Evolutionary conservation across 2,329 filamentous ascomycete genomes (phyloP).

Genomic region (Alternaria triticina): DNA sequence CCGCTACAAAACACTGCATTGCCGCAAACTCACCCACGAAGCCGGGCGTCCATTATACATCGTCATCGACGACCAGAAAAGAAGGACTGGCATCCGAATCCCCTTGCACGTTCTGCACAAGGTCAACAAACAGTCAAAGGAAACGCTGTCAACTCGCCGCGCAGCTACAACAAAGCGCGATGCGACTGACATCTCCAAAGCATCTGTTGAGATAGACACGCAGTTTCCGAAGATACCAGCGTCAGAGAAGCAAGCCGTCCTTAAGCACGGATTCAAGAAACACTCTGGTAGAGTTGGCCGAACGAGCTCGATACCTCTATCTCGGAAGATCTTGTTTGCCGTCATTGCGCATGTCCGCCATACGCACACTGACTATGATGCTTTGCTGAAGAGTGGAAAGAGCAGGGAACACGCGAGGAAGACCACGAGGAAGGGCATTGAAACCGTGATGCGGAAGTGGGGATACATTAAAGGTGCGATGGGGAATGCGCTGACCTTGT

Average conservation of each 20-base stretch:
- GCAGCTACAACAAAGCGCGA: conserved; percentile 47
- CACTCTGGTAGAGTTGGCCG: conserved; percentile 57
- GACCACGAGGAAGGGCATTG: conserved; percentile 26
- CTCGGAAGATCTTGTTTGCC: conserved; percentile 53
- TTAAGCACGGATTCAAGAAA: conserved; percentile 55
- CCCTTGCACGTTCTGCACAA: conserved; percentile 47
- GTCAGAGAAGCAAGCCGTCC: conserved; percentile 41
- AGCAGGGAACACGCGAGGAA: conserved; percentile 32
- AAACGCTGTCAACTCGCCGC: conserved; percentile 51
- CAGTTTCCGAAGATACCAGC: conserved; percentile 54
- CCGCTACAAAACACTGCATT: conserved; percentile 44
- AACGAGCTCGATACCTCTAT: conserved; percentile 48
- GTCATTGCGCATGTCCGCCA: conserved; percentile 60
- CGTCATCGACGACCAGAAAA: conserved; percentile 34
- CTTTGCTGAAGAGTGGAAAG: conserved; percentile 29
- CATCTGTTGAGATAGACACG: conserved; percentile 40
- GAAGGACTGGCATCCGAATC: conserved; percentile 52
- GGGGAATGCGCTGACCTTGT: conserved; percentile 21
- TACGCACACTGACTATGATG: conserved; percentile 58
- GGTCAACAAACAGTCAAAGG: conserved; percentile 48
- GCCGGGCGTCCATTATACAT: conserved; percentile 35
- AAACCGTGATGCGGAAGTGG: conserved; percentile 33
- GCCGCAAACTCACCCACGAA: conserved; percentile 40
- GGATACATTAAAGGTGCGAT: conserved; percentile 30
- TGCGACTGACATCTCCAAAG: conserved; percentile 24